Evolutionary conservation across 1,139 yeast species (phyloP).

Genomic region (Hyphopichia pseudoburtonii): DNA sequence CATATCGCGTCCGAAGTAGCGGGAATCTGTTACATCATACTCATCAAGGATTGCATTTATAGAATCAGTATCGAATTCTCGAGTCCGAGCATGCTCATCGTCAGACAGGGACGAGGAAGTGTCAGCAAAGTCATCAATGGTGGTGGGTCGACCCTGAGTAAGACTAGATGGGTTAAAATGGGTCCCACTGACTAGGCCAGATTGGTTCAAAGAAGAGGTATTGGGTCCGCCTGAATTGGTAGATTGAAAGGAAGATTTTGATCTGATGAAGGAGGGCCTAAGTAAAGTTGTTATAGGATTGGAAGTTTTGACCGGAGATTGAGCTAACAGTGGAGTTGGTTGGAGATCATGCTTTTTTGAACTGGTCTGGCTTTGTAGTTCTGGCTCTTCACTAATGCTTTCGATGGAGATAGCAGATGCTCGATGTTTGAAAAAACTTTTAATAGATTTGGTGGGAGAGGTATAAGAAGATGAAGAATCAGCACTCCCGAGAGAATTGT

Average conservation of each 20-base stretch:
- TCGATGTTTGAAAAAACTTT: conserved; percentile 25
- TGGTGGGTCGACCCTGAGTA: conserved; percentile 14
- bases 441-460: conserved; percentile 30
- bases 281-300: conserved; percentile 10
- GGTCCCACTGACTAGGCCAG: too few relatives aligned
- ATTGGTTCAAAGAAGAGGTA: too few relatives aligned
- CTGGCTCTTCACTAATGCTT: conserved; percentile 28
- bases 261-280: conserved; percentile 22
- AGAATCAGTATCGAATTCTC: conserved; percentile 27
- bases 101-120: conserved; percentile 22
- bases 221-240: too few relatives aligned
- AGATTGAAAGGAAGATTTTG: conserved; percentile 18
- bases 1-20: neutral
- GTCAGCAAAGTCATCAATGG: conserved; percentile 43
- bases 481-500: neutral
- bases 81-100: conserved; percentile 15
- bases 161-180: too few relatives aligned
- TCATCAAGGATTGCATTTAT: conserved; percentile 35
- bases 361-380: conserved; percentile 8
- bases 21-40: conserved; percentile 15
- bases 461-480: conserved; percentile 5
- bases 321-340: too few relatives aligned
- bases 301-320: too few relatives aligned
- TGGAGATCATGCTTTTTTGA: neutral
- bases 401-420: conserved; percentile 28